Evolutionary conservation across 2,329 filamentous ascomycete species (phyloP), one percentile per base, ranked within the genome.

Genomic region (Leptographium wingfieldii): DNA sequence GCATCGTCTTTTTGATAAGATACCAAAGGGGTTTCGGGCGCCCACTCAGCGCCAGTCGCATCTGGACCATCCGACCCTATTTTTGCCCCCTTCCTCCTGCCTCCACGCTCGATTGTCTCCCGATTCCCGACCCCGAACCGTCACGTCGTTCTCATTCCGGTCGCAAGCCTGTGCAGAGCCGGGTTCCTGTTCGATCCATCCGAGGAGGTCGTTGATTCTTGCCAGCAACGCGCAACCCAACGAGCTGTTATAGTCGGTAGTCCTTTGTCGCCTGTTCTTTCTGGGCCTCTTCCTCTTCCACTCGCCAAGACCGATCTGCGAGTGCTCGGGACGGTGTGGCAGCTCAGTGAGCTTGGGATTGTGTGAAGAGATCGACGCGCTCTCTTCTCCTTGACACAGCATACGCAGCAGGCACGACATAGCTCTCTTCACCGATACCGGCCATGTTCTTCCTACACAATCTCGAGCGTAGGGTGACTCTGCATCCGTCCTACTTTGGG

Each of bases 371-470:
- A n/a, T n/a, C 46, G n/a, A 11, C 46, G 19, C 46, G 46, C 22
- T 11, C 19, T 40, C 38, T 9, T 35, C 33, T 35, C 33, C 33
- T 35, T 35, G 33, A 27, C 25, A 53, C 25, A 33, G 51, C 51
- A 29, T 11, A 27, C n/a, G 46, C 43, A 46, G 19, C 46, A 25
- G 19, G 46, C 46, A 22, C n/a, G 22, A 9, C n/a, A 49, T 25
- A 2, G n/a, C 31, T 14, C 38, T 16, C 40, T 19, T 12, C 43
- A 22, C 27, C 7, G 16, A 9, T 9, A 22, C 35, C 16, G 16
- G 64, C 73, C 67, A 99, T 99, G 94, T 99, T 97, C 75, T 99
- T 99, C 78, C 88, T 99, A 65, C 90, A 96, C 75, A 92, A 96
- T 71, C 87, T 97, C 74, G 91, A 96, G 76, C 91, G 92, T 71